Conservation (phyloP, 257 asterid species). For the Orobanche coerulescens region DNA sequence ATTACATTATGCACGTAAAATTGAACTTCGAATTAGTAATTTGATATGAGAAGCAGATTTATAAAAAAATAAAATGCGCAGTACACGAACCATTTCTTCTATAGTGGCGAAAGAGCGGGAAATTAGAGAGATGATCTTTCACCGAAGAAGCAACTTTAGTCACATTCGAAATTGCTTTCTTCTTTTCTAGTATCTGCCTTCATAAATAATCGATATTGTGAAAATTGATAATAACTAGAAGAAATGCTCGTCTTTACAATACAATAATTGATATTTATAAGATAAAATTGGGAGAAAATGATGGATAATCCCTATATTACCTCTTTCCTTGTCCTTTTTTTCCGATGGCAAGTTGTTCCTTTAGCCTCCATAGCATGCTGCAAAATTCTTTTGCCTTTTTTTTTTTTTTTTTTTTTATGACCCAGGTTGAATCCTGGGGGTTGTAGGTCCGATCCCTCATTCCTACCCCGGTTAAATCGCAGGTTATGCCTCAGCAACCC, state of each 20-base stretch:
- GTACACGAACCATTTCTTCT: constrained; percentile 42
- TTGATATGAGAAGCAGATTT: background rate
- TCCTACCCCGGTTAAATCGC: no score
- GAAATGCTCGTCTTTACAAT: background rate
- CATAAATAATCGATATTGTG: constrained; percentile 8
- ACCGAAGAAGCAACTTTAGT: constrained; percentile 45
- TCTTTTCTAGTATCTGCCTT: constrained; percentile 60
- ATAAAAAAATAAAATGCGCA: background rate
- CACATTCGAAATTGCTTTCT: constrained; percentile 40
- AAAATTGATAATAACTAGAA: background rate
- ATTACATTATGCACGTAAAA: background rate
- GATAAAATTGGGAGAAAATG: no score
- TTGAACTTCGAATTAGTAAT: background rate
- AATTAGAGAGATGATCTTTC: constrained; percentile 48
- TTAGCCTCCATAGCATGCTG: no score
- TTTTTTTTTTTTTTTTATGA: no score
- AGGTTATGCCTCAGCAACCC: no score
- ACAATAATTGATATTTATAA: no score
- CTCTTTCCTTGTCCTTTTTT: no score
- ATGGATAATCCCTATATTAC: no score
- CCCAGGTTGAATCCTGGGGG: no score
- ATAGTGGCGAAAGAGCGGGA: constrained; percentile 48
- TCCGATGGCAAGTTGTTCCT: no score
- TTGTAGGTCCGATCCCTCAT: no score
- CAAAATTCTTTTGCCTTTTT: no score